phyloP scores from a whole-genome alignment of 2,329 filamentous ascomycete genomes.

The Podosphaera leucotricha region DNA sequence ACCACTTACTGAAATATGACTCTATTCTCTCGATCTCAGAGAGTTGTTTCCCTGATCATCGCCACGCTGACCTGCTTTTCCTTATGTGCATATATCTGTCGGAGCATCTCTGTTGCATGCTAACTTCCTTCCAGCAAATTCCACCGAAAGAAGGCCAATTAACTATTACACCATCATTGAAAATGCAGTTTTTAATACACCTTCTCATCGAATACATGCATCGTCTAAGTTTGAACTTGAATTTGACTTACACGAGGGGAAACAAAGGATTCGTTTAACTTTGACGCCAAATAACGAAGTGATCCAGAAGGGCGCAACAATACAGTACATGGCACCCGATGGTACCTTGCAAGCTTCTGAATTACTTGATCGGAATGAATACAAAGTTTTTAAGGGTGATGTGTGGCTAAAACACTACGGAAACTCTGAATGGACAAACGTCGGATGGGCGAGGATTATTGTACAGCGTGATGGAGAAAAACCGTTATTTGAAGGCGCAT shows the following conservation, averaged over 20 bases:
- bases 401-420: constrained; percentile 43
- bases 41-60: not conserved
- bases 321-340: constrained; percentile 49
- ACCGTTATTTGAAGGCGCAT: constrained; percentile 78
- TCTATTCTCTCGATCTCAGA: not conserved
- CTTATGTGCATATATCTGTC: not conserved
- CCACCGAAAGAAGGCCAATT: constrained; percentile 52
- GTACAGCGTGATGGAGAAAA: constrained; percentile 50
- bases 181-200: constrained; percentile 53
- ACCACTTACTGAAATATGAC: not conserved
- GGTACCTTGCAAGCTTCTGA: constrained; percentile 46
- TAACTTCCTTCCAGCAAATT: constrained; percentile 31
- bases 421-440: constrained; percentile 45
- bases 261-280: constrained; percentile 50
- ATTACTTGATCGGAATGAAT: constrained; percentile 43
- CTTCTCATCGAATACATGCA: constrained; percentile 55
- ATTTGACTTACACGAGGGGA: constrained; percentile 46
- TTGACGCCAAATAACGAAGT: constrained; percentile 86
- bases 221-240: constrained; percentile 65
- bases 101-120: not conserved
- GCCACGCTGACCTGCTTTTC: not conserved
- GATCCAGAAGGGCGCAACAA: constrained; percentile 47
- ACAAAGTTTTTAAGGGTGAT: constrained; percentile 66
- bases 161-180: constrained; percentile 50
- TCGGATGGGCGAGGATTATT: constrained; percentile 69